These are phyloP conservation scores for Phytophthora uliginosa DNA, from an alignment of 352 stramenopile species.

Conservation along the genomic window DNA sequence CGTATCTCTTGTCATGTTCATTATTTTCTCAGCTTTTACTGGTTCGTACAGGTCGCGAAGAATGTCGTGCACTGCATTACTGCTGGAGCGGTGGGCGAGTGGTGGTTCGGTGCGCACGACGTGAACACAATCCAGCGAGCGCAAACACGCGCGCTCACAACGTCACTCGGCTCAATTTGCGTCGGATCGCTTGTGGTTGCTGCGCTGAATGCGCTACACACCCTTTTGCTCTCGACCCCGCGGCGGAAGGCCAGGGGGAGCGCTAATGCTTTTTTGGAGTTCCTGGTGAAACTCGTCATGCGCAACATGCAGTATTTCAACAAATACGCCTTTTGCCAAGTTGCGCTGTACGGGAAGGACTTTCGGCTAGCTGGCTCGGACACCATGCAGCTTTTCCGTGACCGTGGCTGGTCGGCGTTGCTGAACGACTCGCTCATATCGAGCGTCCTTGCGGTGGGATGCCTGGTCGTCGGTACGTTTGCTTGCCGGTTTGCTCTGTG, in stretches of 20 bases:
- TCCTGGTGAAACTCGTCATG: slow-evolving; percentile 74
- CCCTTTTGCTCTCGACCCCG: slow-evolving; percentile 70
- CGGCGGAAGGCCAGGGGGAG: slow-evolving; percentile 72
- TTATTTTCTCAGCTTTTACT: slow-evolving; percentile 66
- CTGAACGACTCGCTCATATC: slow-evolving; percentile 87
- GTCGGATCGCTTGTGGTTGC: slow-evolving; percentile 86
- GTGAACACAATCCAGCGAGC: slow-evolving; percentile 77
- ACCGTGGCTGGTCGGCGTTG: slow-evolving; percentile 82
- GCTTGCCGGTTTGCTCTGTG: neutral
- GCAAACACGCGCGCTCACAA: slow-evolving; percentile 70
- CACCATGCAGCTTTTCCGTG: slow-evolving; percentile 85
- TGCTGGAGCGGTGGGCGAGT: slow-evolving; percentile 83
- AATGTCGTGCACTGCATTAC: slow-evolving; percentile 91
- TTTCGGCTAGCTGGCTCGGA: slow-evolving; percentile 79
- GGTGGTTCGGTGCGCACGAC: slow-evolving; percentile 87
- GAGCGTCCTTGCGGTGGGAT: slow-evolving; percentile 79
- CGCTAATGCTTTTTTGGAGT: slow-evolving; percentile 87
- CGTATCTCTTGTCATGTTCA: neutral
- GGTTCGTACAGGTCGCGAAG: slow-evolving; percentile 87
- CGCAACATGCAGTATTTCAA: slow-evolving; percentile 89
- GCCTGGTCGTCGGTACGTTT: slow-evolving; percentile 77
- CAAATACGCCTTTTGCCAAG: slow-evolving; percentile 90
- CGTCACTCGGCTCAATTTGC: slow-evolving; percentile 88
- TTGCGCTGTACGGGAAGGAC: slow-evolving; percentile 89
- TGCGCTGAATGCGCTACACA: slow-evolving; percentile 71